These are phyloP conservation scores for Mycena indigotica DNA, from an alignment of 768 basidiomycete species.

Conservation along the genomic window DNA sequence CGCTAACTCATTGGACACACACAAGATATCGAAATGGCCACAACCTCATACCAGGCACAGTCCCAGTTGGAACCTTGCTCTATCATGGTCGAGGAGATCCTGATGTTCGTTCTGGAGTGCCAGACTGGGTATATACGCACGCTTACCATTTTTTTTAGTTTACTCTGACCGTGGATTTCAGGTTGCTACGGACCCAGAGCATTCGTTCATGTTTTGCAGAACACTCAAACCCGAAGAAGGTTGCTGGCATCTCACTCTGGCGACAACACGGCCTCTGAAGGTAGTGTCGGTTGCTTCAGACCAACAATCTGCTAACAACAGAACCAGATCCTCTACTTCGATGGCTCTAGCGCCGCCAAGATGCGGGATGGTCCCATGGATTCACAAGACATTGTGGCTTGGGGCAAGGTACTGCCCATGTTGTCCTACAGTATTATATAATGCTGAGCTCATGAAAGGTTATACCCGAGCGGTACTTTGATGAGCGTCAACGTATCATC, in stretches of 20 bases:
- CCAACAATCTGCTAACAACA: background rate
- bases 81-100: conserved; percentile 32
- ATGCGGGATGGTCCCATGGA: conserved; percentile 35
- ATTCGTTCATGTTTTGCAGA: conserved; percentile 32
- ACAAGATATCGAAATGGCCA: conserved; percentile 36
- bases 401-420: conserved; percentile 24
- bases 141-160: background rate
- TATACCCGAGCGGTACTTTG: conserved; percentile 17
- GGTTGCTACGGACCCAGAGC: conserved; percentile 36
- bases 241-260: conserved; percentile 35
- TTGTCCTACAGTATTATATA: background rate
- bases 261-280: conserved; percentile 27
- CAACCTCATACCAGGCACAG: conserved; percentile 34
- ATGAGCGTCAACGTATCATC: conserved; percentile 30
- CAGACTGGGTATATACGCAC: background rate
- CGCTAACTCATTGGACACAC: conserved; percentile 39
- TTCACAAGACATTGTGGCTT: conserved; percentile 37
- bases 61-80: conserved; percentile 38
- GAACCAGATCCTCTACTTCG: conserved; percentile 34
- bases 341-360: conserved; percentile 33
- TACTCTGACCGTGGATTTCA: background rate
- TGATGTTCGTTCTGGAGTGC: conserved; percentile 23
- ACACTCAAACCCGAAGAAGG: conserved; percentile 7
- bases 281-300: background rate
- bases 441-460: background rate